phyloP scores from a whole-genome alignment of 345 rosid species.

The Microcos paniculata region DNA sequence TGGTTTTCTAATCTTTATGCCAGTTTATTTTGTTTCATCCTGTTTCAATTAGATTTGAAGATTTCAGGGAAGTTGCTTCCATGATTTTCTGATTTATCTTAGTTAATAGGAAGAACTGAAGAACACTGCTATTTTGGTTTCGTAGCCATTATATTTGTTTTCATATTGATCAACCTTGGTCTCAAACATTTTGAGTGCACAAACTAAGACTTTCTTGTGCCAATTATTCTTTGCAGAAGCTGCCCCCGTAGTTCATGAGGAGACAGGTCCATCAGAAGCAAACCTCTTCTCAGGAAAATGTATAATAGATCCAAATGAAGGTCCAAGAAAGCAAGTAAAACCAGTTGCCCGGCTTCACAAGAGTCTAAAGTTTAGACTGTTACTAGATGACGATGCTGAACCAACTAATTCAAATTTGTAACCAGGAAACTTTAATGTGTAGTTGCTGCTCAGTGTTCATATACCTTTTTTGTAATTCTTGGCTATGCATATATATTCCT shows the following conservation, averaged over 20 bases:
- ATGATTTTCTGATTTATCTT: background rate
- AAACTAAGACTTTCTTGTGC: background rate
- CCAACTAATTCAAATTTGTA: background rate
- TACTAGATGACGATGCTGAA: slow-evolving; percentile 28
- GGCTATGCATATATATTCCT: no score
- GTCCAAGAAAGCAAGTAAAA: slow-evolving; percentile 44
- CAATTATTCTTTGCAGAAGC: slow-evolving; percentile 27
- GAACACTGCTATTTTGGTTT: no score
- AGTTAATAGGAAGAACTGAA: background rate
- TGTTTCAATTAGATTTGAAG: background rate
- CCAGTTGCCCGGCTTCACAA: slow-evolving; percentile 55
- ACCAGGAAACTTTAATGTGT: background rate
- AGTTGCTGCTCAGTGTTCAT: background rate
- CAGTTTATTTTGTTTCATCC: background rate
- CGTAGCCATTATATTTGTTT: background rate
- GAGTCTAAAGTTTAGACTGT: slow-evolving; percentile 53
- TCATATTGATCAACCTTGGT: background rate
- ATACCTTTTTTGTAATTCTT: no score
- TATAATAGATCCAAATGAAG: slow-evolving; percentile 40
- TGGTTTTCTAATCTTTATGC: background rate
- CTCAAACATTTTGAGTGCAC: background rate
- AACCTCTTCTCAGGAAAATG: slow-evolving; percentile 39
- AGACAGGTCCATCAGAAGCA: slow-evolving; percentile 50
- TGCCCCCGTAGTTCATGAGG: slow-evolving; percentile 35
- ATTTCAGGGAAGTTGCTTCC: background rate